Evolutionary conservation across 2,329 filamentous ascomycete species (phyloP).

Genomic region (Aureobasidium sp.): DNA sequence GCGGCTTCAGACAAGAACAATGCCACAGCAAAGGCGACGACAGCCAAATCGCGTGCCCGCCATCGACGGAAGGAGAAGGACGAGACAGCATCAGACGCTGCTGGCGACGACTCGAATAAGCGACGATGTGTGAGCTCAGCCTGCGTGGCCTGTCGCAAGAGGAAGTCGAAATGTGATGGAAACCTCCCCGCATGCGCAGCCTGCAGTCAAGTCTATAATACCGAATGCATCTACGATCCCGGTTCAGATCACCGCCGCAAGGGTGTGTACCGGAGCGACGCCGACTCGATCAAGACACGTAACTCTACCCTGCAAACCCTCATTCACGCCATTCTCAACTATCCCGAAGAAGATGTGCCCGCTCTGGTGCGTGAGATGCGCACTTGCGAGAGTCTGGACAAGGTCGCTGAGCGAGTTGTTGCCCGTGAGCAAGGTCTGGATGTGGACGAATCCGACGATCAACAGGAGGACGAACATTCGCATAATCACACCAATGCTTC

Average conservation of each 20-base stretch:
- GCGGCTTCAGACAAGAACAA: neutral
- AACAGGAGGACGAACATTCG: constrained; percentile 29
- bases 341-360: constrained; percentile 76
- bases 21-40: neutral
- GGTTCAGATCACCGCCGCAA: constrained; percentile 94
- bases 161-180: constrained; percentile 64
- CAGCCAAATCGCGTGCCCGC: constrained; percentile 13
- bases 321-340: constrained; percentile 87
- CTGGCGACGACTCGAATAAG: constrained; percentile 36
- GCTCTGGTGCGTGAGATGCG: constrained; percentile 79
- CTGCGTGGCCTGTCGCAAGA: constrained; percentile 30
- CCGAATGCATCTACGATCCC: constrained; percentile 88
- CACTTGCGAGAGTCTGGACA: constrained; percentile 68
- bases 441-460: constrained; percentile 36
- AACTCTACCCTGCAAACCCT: constrained; percentile 87
- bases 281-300: constrained; percentile 77
- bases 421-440: constrained; percentile 45
- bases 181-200: constrained; percentile 87
- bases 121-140: constrained; percentile 35
- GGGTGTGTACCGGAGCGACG: constrained; percentile 92
- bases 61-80: constrained; percentile 16
- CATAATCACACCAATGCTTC: constrained; percentile 31
- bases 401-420: constrained; percentile 54
- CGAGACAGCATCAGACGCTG: constrained; percentile 17
- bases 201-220: constrained; percentile 89